These are phyloP conservation scores for Colletotrichum sp. DNA, from an alignment of 2,329 filamentous ascomycete genomes.

Conservation along the genomic window DNA sequence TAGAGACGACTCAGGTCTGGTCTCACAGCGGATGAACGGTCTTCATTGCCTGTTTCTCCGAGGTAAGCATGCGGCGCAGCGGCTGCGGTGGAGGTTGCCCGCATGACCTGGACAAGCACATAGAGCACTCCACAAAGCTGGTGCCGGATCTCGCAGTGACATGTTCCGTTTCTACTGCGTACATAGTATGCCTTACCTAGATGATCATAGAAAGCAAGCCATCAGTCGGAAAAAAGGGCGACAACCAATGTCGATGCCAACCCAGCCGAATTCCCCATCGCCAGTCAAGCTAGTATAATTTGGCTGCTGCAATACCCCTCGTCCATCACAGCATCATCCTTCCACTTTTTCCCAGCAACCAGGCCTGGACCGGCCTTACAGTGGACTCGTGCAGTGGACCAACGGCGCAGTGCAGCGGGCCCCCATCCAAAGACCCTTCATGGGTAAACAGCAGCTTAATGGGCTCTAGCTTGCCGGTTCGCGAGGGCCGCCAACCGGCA, in stretches of 20 bases:
- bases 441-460: not conserved
- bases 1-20: not conserved
- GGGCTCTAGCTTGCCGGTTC: not conserved
- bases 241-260: not conserved
- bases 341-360: not conserved
- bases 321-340: not conserved
- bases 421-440: not conserved
- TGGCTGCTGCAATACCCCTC: not conserved
- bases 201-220: not conserved
- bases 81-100: not conserved
- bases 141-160: not conserved
- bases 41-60: not conserved
- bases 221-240: not conserved
- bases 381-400: not conserved
- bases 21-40: not conserved
- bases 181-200: not conserved
- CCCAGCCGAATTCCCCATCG: not conserved
- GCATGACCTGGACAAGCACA: not conserved
- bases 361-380: not conserved
- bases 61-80: not conserved
- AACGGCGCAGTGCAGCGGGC: not conserved
- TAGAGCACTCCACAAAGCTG: not conserved
- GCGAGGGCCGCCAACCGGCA: slow-evolving; percentile 9
- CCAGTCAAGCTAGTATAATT: not conserved
- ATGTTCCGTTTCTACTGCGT: not conserved